Evolutionary conservation across 140 eudicot genomes (phyloP).

Genomic region (Flaveria floridana): DNA sequence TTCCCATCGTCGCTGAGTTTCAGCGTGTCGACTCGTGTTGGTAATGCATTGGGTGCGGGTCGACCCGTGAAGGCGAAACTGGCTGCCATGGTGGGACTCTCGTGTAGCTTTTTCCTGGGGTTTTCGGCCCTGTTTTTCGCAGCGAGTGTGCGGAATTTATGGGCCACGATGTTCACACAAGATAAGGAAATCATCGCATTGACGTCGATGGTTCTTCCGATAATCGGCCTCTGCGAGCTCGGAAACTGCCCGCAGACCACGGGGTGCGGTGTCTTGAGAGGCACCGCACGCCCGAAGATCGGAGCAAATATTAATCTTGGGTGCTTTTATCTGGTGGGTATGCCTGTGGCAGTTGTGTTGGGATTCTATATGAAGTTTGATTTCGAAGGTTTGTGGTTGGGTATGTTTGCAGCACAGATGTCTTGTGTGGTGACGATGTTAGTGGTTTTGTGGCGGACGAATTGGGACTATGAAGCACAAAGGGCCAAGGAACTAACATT

Average conservation of each 20-base stretch:
- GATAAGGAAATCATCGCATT: conserved; percentile 64
- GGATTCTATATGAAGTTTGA: conserved; percentile 58
- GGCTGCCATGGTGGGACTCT: conserved; percentile 72
- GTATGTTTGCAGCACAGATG: conserved; percentile 79
- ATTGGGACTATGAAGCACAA: conserved; percentile 69
- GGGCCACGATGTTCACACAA: conserved; percentile 82
- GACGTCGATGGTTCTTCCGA: conserved; percentile 72
- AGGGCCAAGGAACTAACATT: conserved; percentile 66
- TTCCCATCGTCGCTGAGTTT: conserved; percentile 83
- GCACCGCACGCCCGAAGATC: conserved; percentile 85
- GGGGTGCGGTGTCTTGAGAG: conserved; percentile 86
- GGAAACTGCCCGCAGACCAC: conserved; percentile 98
- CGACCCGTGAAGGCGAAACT: conserved; percentile 60
- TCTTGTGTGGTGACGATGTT: conserved; percentile 74
- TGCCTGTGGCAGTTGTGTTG: conserved; percentile 85
- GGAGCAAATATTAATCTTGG: conserved; percentile 90
- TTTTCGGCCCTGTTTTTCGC: conserved; percentile 61
- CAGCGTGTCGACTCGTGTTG: conserved; percentile 85
- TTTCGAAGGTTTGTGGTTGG: conserved; percentile 86
- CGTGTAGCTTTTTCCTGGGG: conserved; percentile 60
- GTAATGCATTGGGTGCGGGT: conserved; percentile 78
- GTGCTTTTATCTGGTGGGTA: conserved; percentile 81
- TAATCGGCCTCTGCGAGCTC: conserved; percentile 90
- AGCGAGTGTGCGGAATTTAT: conserved; percentile 52
- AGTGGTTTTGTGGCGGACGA: conserved; percentile 64